phyloP scores from a whole-genome alignment of 1,284 basidiomycete genomes.

The Sphagnurus paluster region DNA sequence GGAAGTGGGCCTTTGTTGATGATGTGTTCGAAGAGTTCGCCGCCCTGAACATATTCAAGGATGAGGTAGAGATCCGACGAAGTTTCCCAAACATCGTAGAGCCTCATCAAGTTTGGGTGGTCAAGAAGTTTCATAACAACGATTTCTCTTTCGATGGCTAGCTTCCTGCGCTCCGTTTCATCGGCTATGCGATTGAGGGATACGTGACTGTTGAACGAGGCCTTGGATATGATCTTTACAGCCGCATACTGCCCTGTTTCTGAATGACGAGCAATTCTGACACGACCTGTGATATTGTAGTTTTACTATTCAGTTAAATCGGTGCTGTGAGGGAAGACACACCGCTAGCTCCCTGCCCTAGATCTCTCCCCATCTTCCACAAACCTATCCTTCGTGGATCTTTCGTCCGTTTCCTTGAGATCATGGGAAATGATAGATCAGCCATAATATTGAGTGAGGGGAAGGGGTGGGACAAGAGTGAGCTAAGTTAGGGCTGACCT shows the following conservation, averaged over 20 bases:
- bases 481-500: conserved; percentile 33
- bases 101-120: conserved; percentile 92
- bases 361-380: conserved; percentile 92
- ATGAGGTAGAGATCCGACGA: conserved; percentile 89
- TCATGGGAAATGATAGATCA: conserved; percentile 22
- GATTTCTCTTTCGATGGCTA: conserved; percentile 94
- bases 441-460: conserved; percentile 27
- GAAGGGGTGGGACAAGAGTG: too few relatives aligned
- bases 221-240: conserved; percentile 95
- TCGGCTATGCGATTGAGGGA: conserved; percentile 72
- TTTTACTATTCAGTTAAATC: conserved; percentile 1
- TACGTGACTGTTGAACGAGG: conserved; percentile 67
- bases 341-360: conserved; percentile 93
- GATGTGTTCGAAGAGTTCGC: conserved; percentile 96
- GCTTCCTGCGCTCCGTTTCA: conserved; percentile 65
- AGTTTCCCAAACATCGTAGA: conserved; percentile 99
- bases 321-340: conserved; percentile 20
- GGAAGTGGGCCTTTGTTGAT: conserved; percentile 84
- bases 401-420: conserved; percentile 31
- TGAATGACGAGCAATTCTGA: conserved; percentile 88
- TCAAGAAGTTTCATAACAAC: conserved; percentile 99
- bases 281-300: conserved; percentile 66
- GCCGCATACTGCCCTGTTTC: conserved; percentile 91
- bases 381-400: conserved; percentile 85
- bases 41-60: conserved; percentile 96